Evolutionary conservation across 2,329 filamentous ascomycete species (phyloP).

Genomic region (Daldinia eschscholtzii): DNA sequence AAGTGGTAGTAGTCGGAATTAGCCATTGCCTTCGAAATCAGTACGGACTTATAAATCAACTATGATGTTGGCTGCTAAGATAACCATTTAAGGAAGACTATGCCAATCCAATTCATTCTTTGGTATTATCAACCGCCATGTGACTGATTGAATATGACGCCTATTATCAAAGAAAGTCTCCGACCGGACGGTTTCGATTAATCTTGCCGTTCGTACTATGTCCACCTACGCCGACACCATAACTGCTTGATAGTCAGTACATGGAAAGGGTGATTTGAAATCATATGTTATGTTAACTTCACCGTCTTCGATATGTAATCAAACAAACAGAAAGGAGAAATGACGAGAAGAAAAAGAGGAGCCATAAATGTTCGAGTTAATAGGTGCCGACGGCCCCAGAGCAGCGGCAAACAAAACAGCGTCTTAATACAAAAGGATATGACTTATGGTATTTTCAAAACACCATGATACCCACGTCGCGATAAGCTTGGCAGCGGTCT

Average conservation of each 20-base stretch:
- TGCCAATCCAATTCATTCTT: constrained; percentile 7
- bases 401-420: background rate
- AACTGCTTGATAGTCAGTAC: background rate
- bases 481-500: background rate
- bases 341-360: background rate
- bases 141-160: background rate
- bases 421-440: background rate
- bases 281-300: constrained; percentile 2
- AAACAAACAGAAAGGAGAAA: background rate
- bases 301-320: constrained; percentile 1
- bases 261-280: background rate
- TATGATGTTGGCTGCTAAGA: background rate
- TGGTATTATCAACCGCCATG: background rate
- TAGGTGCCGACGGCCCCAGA: background rate
- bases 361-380: background rate
- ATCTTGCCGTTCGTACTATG: background rate
- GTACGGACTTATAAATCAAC: constrained; percentile 40
- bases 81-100: background rate
- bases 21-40: constrained; percentile 17
- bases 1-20: constrained; percentile 14
- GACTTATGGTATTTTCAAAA: background rate
- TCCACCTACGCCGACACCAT: background rate
- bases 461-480: background rate
- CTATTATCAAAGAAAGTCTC: constrained; percentile 9
- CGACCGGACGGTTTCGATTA: background rate